Base-by-base conservation (phyloP, 176 grass and related monocot genomes). In the Phoenix dactylifera region DNA sequence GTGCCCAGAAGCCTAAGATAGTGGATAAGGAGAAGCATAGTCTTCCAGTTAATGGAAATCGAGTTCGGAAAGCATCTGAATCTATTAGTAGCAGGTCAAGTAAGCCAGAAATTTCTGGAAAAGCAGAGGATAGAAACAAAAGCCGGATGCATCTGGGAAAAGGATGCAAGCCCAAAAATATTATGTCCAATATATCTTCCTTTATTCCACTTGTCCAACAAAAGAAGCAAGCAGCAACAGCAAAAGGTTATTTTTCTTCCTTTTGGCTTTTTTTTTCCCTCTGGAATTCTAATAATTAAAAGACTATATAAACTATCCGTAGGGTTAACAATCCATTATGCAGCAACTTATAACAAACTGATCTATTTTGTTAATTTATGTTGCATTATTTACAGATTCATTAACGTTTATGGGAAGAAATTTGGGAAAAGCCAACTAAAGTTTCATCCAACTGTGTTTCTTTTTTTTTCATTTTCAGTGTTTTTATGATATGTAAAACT, bases 181-280 rank as follows among this genome's bases (percentile, higher is more conserved):
- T 98, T 57, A 64, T 92, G 59, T 61, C 79, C 55, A 79, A 76
- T 26, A 50, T 98, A 59, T 50, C 87, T 54, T 98, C 93, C 53
- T 98, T 98, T 85, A 75, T 98, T 51, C 84, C 87, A 52, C 70
- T 98, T 49, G 88, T 98, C 32, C 87, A 78, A 65, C 74, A 77
- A 59, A 98, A 98, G 67, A 39, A 60, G 54, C 92, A 79, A 78
- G 51, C 68, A 18, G 60, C 51, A 56, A 48, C 74, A 59, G 57
- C 54, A 29, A 77, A 68, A 25, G 75, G 87, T 91, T 62, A 76
- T 76, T 68, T n/a, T 71, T 48, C 28, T 59, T 63, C 67, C 17
- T 60, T 78, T 29, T 73, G 7, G 58, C 70, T 44, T 35, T 30
- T 55, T 59, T 25, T 58, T 55, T 64, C 32, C 22, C 66, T 57